Evolutionary conservation across 495 filamentous ascomycete genomes (phyloP).

Genomic region (Penicillium cataractarum): DNA sequence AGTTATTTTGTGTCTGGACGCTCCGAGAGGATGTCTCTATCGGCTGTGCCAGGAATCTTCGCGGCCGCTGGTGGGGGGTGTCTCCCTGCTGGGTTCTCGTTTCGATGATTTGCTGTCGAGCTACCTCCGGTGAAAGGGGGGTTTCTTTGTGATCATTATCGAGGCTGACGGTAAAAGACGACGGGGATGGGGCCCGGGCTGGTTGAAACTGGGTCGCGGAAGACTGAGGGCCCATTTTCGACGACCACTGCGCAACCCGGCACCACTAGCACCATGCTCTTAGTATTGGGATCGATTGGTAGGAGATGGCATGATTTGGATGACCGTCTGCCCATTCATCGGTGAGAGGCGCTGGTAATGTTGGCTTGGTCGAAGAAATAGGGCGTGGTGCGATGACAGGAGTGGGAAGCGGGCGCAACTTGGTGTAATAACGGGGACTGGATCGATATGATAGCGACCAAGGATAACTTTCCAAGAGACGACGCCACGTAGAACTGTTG

Average conservation of each 20-base stretch:
- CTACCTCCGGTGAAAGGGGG: neutral
- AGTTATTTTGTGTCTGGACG: constrained; percentile 46
- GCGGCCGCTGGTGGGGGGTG: constrained; percentile 4
- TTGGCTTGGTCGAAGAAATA: neutral
- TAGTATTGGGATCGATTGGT: neutral
- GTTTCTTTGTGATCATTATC: neutral
- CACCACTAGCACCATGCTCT: constrained; percentile 10
- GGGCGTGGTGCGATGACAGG: neutral
- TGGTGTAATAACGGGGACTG: neutral
- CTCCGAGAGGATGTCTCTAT: constrained; percentile 68
- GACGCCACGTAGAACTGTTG: too few species aligned
- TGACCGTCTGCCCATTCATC: neutral
- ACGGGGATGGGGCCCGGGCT: too few species aligned
- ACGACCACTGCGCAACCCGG: constrained; percentile 1
- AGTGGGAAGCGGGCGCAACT: neutral
- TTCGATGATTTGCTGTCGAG: constrained; percentile 1
- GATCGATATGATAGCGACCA: neutral
- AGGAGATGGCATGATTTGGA: neutral
- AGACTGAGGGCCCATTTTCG: constrained; percentile 12
- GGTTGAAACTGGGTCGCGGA: neutral
- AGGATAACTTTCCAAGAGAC: too few species aligned
- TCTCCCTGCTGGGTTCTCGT: neutral
- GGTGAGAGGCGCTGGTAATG: neutral
- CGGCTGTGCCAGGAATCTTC: constrained; percentile 60
- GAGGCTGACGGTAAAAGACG: neutral